phyloP scores from a whole-genome alignment of 208 protist genomes.

The Trypanosoma theileri region DNA sequence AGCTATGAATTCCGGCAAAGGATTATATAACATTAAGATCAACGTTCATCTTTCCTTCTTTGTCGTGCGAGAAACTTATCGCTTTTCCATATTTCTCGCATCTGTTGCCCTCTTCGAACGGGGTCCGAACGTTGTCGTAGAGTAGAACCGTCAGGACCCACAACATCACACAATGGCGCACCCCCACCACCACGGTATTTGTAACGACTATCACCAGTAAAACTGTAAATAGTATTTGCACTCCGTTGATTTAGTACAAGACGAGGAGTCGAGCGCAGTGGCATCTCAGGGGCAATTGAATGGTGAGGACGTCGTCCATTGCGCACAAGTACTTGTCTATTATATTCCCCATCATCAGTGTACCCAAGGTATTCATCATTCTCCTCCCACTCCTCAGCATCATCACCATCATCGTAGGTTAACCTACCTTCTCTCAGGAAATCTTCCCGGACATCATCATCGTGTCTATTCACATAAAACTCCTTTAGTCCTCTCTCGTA shows the following conservation, averaged over 20 bases:
- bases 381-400: conserved; percentile 7
- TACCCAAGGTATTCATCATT: conserved; percentile 17
- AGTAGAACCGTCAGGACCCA: conserved; percentile 63
- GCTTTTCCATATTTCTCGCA: conserved; percentile 69
- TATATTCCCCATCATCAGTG: background rate
- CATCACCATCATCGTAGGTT: background rate
- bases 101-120: conserved; percentile 68
- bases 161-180: conserved; percentile 41
- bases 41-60: conserved; percentile 34
- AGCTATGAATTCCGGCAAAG: no score
- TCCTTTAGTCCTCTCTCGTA: conserved; percentile 53
- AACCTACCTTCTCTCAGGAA: background rate
- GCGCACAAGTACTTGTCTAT: background rate
- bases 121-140: conserved; percentile 57
- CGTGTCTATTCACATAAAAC: conserved; percentile 19
- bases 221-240: conserved; percentile 75
- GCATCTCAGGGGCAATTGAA: conserved; percentile 15
- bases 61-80: conserved; percentile 68
- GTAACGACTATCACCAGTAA: conserved; percentile 75
- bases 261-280: conserved; percentile 16
- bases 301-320: conserved; percentile 14
- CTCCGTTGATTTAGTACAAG: conserved; percentile 37
- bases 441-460: conserved; percentile 7
- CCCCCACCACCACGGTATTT: conserved; percentile 46
- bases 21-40: background rate